These are phyloP conservation scores for Smallanthus sonchifolius DNA, from an alignment of 129 eudicot species.

Conservation along the genomic window DNA sequence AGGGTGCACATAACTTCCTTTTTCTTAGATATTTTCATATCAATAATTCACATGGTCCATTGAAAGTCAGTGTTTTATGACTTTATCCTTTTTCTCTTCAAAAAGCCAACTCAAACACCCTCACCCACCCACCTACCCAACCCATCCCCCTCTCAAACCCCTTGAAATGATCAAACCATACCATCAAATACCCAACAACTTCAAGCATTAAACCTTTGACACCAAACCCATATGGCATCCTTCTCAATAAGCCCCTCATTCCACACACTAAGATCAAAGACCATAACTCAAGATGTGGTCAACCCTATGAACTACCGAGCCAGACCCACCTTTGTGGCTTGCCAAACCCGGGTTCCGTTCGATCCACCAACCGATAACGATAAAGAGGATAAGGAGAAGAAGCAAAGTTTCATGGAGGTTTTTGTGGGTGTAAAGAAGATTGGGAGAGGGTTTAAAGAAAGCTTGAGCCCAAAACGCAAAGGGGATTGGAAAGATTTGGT, in stretches of 20 bases:
- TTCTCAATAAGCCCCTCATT: slow-evolving; percentile 38
- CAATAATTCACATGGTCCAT: slow-evolving; percentile 13
- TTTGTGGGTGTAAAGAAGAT: slow-evolving; percentile 36
- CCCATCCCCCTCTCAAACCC: not conserved
- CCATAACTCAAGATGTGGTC: slow-evolving; percentile 20
- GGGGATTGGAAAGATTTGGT: slow-evolving; percentile 96
- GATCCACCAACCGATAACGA: slow-evolving; percentile 18
- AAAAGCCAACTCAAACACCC: slow-evolving; percentile 15
- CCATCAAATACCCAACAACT: slow-evolving; percentile 4
- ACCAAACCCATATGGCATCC: slow-evolving; percentile 42
- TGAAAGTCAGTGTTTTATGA: slow-evolving; percentile 12
- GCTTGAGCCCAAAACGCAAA: slow-evolving; percentile 76
- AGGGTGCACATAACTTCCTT: slow-evolving; percentile 19
- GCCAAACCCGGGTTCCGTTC: slow-evolving; percentile 30
- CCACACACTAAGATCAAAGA: slow-evolving; percentile 24
- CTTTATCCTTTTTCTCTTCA: slow-evolving; percentile 23
- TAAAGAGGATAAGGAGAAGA: slow-evolving; percentile 30
- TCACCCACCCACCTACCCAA: not conserved
- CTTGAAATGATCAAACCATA: slow-evolving; percentile 18
- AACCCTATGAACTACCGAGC: slow-evolving; percentile 24
- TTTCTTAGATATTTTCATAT: slow-evolving; percentile 35
- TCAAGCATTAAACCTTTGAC: slow-evolving; percentile 26
- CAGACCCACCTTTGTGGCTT: slow-evolving; percentile 23
- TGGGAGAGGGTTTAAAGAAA: slow-evolving; percentile 46
- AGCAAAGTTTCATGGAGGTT: slow-evolving; percentile 23